Conservation (phyloP, 208 protist genomes). For the Trypanosoma cruzi region DNA sequence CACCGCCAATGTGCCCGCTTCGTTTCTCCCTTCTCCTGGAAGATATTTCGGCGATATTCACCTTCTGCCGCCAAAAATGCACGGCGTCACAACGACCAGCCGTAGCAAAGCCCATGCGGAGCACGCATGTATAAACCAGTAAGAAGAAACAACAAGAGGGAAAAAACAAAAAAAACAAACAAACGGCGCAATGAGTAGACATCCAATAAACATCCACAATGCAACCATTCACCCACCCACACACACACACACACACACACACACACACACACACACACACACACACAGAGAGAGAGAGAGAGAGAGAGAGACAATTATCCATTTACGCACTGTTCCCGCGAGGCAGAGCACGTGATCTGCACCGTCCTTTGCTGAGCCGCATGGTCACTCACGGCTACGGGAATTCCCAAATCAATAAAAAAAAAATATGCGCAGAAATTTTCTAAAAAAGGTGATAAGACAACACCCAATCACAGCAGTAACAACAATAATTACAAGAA, state of each 20-base stretch:
- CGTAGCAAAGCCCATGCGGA: not conserved
- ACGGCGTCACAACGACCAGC: conserved; percentile 4
- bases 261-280: no score
- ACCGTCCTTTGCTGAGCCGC: no score
- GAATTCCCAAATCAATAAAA: conserved; percentile 1
- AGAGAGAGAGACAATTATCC: no score
- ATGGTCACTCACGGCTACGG: not conserved
- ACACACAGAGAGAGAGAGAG: no score
- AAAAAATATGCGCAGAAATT: not conserved
- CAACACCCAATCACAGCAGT: not conserved
- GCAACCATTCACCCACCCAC: no score
- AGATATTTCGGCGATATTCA: no score
- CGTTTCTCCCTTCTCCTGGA: no score
- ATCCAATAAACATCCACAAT: not conserved
- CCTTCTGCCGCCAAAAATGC: not conserved
- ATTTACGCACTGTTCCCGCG: no score
- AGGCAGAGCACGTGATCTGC: no score
- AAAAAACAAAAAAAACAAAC: not conserved
- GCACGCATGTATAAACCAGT: no score
- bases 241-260: no score
- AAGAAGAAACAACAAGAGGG: conserved; percentile 3
- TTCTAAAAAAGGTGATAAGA: conserved; percentile 4
- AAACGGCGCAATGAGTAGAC: conserved; percentile 4
- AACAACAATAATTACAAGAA: conserved; percentile 1
- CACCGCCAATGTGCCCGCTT: no score